Evolutionary conservation across 257 asterid genomes (phyloP), one percentile per base, ranked within the genome.

Genomic region (Misopates orontium): DNA sequence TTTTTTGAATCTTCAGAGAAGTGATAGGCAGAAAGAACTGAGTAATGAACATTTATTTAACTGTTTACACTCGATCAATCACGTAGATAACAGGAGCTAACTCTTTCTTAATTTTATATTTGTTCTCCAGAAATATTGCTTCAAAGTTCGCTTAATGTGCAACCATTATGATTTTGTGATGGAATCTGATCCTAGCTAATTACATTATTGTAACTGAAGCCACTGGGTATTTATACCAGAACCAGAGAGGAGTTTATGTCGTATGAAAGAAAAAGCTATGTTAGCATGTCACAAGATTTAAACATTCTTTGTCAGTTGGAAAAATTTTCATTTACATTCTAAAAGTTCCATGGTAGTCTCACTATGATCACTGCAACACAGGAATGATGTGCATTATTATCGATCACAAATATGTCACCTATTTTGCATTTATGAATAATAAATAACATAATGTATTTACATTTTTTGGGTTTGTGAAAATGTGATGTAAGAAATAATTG

Each of bases 401-500:
- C 13, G 10, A 54, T 23, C 7, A 54, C 62, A 48, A 45, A 19
- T 16, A 14, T 10, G 14, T 15, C 49, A n/a, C n/a, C 53, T 23
- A 1, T 56, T 8, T 25, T 56, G 31, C 39, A 42, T 19, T 21
- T 19, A 65, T 49, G 64, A 41, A 17, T n/a, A 31, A 24, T 9
- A 17, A 16, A n/a, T n/a, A 51, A 36, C 31, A n/a, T n/a, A n/a
- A 68, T 17, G 41, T 58, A 21, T 39, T 70, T 60, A 70, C 32
- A 20, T 56, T 9, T 47, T 67, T 7, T 47, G 36, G 36, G 14
- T 54, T 65, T 55, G 20, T 65, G 50, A 24, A 42, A 47, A 63
- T 54, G 39, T 17, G 67, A 42, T 73, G 22, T 41, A 64, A 75
- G n/a, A n/a, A n/a, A n/a, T n/a, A n/a, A n/a, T n/a, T n/a, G n/a